These are phyloP conservation scores for Salvia hispanica DNA, from an alignment of 257 asterid species.

Conservation along the genomic window DNA sequence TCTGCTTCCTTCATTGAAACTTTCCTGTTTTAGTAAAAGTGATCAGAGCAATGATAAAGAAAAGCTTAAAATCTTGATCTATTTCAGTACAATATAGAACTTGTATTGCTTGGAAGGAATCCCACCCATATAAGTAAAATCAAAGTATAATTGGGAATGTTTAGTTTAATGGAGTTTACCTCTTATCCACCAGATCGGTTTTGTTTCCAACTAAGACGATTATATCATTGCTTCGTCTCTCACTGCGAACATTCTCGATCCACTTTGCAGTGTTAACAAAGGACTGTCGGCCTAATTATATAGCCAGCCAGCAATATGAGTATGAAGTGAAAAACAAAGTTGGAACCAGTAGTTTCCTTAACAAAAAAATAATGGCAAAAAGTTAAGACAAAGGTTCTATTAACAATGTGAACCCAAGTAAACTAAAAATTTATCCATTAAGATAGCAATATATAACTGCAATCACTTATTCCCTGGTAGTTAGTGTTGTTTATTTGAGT, in stretches of 20 bases:
- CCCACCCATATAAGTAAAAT: conserved; percentile 6
- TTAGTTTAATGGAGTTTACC: conserved; percentile 40
- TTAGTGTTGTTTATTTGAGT: too few species aligned
- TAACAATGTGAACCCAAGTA: background rate
- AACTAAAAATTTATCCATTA: background rate
- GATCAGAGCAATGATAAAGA: too few species aligned
- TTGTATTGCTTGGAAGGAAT: background rate
- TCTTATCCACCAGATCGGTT: conserved; percentile 90
- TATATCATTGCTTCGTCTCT: conserved; percentile 90
- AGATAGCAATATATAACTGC: too few species aligned
- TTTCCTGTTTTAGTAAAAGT: conserved; percentile 41
- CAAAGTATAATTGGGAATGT: background rate
- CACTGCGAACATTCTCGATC: conserved; percentile 94
- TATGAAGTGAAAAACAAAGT: background rate
- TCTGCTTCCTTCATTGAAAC: conserved; percentile 65
- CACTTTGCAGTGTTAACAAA: conserved; percentile 87
- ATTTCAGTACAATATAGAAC: background rate
- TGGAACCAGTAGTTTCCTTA: conserved; percentile 82
- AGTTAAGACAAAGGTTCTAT: conserved; percentile 2
- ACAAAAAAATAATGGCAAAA: conserved; percentile 22
- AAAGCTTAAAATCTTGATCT: too few species aligned
- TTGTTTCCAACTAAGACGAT: conserved; percentile 90
- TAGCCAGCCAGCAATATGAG: conserved; percentile 5
- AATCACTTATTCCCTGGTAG: too few species aligned
- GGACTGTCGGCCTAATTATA: conserved; percentile 78